Base-by-base conservation (phyloP, 2,329 filamentous ascomycete species). In the Ceratocystis colombiana region DNA sequence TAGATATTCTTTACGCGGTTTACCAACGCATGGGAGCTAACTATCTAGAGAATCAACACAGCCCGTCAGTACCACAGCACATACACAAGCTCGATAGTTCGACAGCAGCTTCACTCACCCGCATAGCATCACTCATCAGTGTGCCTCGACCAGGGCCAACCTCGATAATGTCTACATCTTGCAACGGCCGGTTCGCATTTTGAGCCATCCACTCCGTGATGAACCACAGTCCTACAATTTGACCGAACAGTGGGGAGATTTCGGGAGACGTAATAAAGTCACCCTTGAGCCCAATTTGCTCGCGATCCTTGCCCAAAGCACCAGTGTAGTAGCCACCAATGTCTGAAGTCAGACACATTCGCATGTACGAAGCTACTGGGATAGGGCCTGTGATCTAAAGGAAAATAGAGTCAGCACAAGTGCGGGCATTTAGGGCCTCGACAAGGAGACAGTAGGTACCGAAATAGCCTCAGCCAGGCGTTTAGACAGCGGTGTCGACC, bases 231-330 rank as follows among this genome's bases (percentile, higher is more conserved):
- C 90, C 94, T 66, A 97, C 80, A 33, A 99, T 81, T 77, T 99
- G 94, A 28, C 94, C 94, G 76, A 99, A 99, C 12, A 97, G 83
- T 74, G 97, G 94, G 0, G 92, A 96, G 71, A 99, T 97, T 76
- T 99, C 94, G 0, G 94, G 94, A 0, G 92, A 96, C 0, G 94
- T 99, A 64, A 97, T 88, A 73, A 99, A 99, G 76, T 99, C 94
- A 30, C 94, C 94, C 72, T 90, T 89, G 66, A 84, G 79, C n/a
- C 94, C 94, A 71, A 99, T 99, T 69, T 93, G 92, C 73, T 96
- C 92, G 61, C 86, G 83, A 22, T 82, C 86, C 68, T 84, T 77
- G 65, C 82, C 81, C 55, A 87, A 81, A 28, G 85, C 84, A 4
- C 87, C 84, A 0, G 91, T 97, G 77, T 99, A 99, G 78, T 99